Evolutionary conservation across 2,329 filamentous ascomycete genomes (phyloP).

Genomic region (Epichloe gansuensis): DNA sequence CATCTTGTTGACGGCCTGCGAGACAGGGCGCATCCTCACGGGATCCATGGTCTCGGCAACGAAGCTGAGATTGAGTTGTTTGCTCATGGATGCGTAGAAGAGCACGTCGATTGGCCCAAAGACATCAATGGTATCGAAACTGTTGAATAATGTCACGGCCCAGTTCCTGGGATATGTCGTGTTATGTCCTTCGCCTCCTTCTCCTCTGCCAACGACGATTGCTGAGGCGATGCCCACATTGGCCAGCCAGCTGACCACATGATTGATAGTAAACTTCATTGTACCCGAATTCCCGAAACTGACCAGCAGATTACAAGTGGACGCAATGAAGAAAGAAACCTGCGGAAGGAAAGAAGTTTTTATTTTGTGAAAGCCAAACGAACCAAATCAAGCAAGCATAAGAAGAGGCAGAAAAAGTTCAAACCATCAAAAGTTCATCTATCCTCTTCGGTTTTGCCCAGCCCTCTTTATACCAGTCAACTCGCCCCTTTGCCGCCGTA

Average conservation of each 20-base stretch:
- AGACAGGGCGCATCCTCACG: conserved; percentile 21
- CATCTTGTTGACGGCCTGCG: conserved; percentile 2
- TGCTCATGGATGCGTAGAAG: conserved; percentile 22
- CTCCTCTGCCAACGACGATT: not conserved
- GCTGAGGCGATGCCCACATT: not conserved
- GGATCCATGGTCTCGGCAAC: conserved; percentile 26
- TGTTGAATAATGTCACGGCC: conserved; percentile 4
- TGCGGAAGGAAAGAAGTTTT: no score
- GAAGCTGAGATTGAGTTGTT: conserved; percentile 24
- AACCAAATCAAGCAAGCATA: not conserved
- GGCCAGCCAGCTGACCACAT: not conserved
- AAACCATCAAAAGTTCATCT: not conserved
- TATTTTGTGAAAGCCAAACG: no score
- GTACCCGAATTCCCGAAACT: not conserved
- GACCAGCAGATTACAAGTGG: not conserved
- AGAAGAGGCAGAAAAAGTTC: not conserved
- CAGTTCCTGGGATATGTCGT: conserved; percentile 3
- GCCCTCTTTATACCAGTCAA: not conserved
- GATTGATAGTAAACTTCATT: not conserved
- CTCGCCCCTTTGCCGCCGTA: not conserved
- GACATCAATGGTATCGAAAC: conserved; percentile 16
- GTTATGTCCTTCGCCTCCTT: not conserved
- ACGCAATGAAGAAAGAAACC: no score
- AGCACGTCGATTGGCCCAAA: conserved; percentile 33
- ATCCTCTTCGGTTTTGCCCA: not conserved